These are phyloP conservation scores for Ustilago loliicola DNA, from an alignment of 1,284 basidiomycete species.

Conservation along the genomic window DNA sequence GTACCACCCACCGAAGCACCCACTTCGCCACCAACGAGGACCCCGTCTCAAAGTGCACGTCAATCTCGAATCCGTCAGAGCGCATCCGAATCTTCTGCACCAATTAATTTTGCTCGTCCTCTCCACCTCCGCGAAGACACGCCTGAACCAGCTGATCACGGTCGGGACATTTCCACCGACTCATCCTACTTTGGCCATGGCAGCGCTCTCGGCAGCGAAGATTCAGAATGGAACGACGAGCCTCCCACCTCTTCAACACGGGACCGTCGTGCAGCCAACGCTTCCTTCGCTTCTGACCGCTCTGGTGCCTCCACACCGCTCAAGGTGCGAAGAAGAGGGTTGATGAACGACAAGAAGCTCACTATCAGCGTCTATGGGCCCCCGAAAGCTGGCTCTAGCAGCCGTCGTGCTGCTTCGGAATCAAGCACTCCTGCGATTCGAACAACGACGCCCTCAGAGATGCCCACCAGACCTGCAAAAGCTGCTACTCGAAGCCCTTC, in stretches of 20 bases:
- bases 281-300: conserved; percentile 7
- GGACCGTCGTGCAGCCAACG: conserved; percentile 18
- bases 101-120: conserved; percentile 39
- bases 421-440: not conserved
- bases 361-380: conserved; percentile 22
- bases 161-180: conserved; percentile 4
- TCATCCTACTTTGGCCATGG: conserved; percentile 15
- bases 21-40: conserved; percentile 3
- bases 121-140: conserved; percentile 4
- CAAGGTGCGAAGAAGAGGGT: conserved; percentile 31
- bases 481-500: not conserved
- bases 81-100: conserved; percentile 14
- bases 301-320: conserved; percentile 19
- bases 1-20: not conserved
- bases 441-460: not conserved
- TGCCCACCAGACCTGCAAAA: conserved; percentile 6
- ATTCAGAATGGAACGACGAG: conserved; percentile 18
- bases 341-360: conserved; percentile 36
- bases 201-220: conserved; percentile 8
- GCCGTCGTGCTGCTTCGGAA: conserved; percentile 14
- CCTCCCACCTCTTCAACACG: not conserved
- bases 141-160: not conserved
- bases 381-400: conserved; percentile 1
- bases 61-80: conserved; percentile 22
- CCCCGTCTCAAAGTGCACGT: conserved; percentile 13